Evolutionary conservation across 164 flowering plant species (phyloP), one percentile per base, ranked within the genome.

Genomic region (Magnolia kwangsiensis): DNA sequence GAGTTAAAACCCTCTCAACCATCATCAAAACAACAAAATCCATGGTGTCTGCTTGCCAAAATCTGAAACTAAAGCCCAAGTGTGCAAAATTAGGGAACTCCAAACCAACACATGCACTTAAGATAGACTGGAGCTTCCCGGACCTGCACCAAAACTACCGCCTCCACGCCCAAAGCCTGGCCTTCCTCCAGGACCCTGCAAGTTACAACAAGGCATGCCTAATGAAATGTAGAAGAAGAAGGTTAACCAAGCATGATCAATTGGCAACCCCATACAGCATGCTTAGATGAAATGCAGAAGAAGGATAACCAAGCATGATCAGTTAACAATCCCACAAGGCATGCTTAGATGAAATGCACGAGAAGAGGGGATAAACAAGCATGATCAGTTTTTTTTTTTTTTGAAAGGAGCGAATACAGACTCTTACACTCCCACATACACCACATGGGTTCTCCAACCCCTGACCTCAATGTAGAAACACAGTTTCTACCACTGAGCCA

Each of bases 91-190:
- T 11, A 21, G 24, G 68, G 21, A 37, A 65, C 13, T 21, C 24
- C 8, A 9, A 24, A 65, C 27, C 7, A 3, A 65, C 29, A 65
- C 29, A 21, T 67, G 27, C 20, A 2, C 10, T 65, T 74, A 74
- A 2, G 70, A 20, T 18, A 76, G 75, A 74, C 76, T 74, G 67
- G 83, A 83, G 80, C 85, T 83, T n/a, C 81, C 72, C 1, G 85
- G 76, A 6, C 83, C 85, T 3, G 81, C 83, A 23, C 85, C 85
- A 74, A 64, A 78, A 37, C 83, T 63, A 61, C 85, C 85, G n/a
- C 81, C 83, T 16, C 85, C 85, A 51, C 83, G 83, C 1, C 85
- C 85, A 76, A 83, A 80, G 8, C 81, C 85, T 59, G 85, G 78
- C 13, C 83, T 79, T 68, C 76, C 83, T 70, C 83, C 85, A 70